Evolutionary conservation across 345 rosid genomes (phyloP).

Genomic region (Citrus reticulata): DNA sequence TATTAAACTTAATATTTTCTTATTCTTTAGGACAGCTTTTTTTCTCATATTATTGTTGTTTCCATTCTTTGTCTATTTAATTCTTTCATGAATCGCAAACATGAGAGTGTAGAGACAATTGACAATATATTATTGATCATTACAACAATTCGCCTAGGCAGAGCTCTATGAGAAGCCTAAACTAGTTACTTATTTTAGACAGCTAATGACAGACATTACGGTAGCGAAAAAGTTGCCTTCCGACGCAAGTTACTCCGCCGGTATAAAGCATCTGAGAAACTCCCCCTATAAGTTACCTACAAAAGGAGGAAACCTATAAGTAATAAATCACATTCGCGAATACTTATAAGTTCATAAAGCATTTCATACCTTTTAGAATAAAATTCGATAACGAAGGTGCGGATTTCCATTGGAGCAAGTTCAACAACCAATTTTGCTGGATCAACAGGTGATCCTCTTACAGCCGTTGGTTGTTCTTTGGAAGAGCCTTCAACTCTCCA

Average conservation of each 20-base stretch:
- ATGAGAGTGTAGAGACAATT: neutral
- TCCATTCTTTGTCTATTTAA: too few species aligned
- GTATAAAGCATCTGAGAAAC: neutral
- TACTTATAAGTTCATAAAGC: neutral
- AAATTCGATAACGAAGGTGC: constrained; percentile 44
- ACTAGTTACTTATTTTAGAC: neutral
- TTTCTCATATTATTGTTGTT: neutral
- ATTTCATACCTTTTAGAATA: neutral
- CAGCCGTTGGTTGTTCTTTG: constrained; percentile 13
- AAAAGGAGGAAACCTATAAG: neutral
- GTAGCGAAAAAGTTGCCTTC: neutral
- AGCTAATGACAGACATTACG: neutral
- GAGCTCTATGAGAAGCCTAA: neutral
- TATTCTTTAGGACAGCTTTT: neutral
- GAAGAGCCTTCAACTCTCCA: constrained; percentile 43
- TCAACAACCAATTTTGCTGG: constrained; percentile 40
- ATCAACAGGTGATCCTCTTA: constrained; percentile 51
- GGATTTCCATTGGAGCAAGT: constrained; percentile 70
- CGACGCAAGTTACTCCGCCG: neutral
- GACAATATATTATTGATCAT: neutral
- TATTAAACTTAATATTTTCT: too few species aligned
- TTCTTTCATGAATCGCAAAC: neutral
- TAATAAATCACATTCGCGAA: neutral
- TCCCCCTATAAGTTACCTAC: neutral
- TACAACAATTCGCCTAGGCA: neutral